Base-by-base conservation (phyloP, 2,329 filamentous ascomycete genomes). In the Hypoxylon sp. region DNA sequence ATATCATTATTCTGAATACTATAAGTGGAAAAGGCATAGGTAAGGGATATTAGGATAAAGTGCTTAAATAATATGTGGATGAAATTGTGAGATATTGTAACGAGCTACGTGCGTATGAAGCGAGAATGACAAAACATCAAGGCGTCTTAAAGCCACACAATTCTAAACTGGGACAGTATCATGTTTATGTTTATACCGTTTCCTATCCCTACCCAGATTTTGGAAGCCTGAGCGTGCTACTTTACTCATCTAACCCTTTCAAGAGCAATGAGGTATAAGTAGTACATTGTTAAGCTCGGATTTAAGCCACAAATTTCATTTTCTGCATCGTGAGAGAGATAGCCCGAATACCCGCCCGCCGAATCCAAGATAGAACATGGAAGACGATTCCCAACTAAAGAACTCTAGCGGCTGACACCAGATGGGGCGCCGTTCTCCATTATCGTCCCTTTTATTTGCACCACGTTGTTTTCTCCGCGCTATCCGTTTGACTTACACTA, bases 401-500 rank as follows among this genome's bases (percentile, higher is more conserved):
- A 37, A 61, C 25, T 57, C 52, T 63, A 66, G 53, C 63, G 53
- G 43, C 41, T 34, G 37, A 39, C 48, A 16, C 61, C 43, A 54
- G 53, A 51, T 43, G 59, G 66, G 65, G 54, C 37, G 8, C 19
- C 25, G n/a, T 56, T 48, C 63, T 61, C 63, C 67, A 69, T 69
- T 34, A 25, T 67, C 60, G 63, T 67, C 63, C 66, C 67, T 64
- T 66, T 69, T 64, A 64, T 69, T 60, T 58, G 57, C 55, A 45
- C 56, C 43, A 59, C 59, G 53, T 68, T 53, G 5, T 25, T 63
- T 37, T 63, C 67, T 63, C 67, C 67, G 63, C 41, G 48, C 39
- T 32, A 67, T 67, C 55, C 63, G 66, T 55, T 6, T 47, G 12
- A 34, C 32, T 27, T 51, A 52, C 25, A 27, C 52, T 60, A 54